phyloP scores from a whole-genome alignment of 257 asterid genomes.

The Schizonepeta tenuifolia region DNA sequence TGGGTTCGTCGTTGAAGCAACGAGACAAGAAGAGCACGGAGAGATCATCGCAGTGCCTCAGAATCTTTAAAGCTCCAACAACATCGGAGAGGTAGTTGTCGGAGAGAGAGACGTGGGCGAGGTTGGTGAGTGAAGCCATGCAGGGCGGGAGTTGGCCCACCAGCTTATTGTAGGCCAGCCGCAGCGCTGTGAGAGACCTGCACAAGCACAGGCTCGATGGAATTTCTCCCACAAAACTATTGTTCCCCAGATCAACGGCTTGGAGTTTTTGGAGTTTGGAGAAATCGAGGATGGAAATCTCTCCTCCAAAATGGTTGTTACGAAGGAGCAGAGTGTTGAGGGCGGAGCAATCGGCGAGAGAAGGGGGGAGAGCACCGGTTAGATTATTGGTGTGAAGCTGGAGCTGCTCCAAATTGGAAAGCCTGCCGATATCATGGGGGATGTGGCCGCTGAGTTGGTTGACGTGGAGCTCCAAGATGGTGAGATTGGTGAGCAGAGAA shows the following conservation, averaged over 20 bases:
- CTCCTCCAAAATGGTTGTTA: slow-evolving; percentile 43
- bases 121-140: slow-evolving; percentile 39
- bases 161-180: slow-evolving; percentile 48
- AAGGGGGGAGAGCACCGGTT: slow-evolving; percentile 43
- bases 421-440: slow-evolving; percentile 40
- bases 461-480: slow-evolving; percentile 42
- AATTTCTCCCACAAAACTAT: slow-evolving; percentile 44
- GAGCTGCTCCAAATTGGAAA: slow-evolving; percentile 40
- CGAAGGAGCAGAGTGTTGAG: slow-evolving; percentile 44
- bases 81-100: slow-evolving; percentile 47
- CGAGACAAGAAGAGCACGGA: slow-evolving; percentile 54
- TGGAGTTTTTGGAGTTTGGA: slow-evolving; percentile 40
- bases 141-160: slow-evolving; percentile 51
- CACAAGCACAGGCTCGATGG: slow-evolving; percentile 51
- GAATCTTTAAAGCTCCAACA: slow-evolving; percentile 44
- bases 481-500: slow-evolving; percentile 33
- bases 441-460: slow-evolving; percentile 38
- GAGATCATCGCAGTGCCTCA: slow-evolving; percentile 45
- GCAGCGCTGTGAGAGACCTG: slow-evolving; percentile 45
- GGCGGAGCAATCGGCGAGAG: slow-evolving; percentile 40
- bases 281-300: slow-evolving; percentile 43
- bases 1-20: slow-evolving; percentile 44
- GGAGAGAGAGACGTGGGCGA: slow-evolving; percentile 46
- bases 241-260: slow-evolving; percentile 52
- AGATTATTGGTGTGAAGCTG: slow-evolving; percentile 46